A percentile compares a stretch with the other conserved stretches of the same genome.
These are phyloP conservation scores for Neurospora sp. DNA, from an alignment of 495 filamentous ascomycete species.

Conservation along the genomic window DNA sequence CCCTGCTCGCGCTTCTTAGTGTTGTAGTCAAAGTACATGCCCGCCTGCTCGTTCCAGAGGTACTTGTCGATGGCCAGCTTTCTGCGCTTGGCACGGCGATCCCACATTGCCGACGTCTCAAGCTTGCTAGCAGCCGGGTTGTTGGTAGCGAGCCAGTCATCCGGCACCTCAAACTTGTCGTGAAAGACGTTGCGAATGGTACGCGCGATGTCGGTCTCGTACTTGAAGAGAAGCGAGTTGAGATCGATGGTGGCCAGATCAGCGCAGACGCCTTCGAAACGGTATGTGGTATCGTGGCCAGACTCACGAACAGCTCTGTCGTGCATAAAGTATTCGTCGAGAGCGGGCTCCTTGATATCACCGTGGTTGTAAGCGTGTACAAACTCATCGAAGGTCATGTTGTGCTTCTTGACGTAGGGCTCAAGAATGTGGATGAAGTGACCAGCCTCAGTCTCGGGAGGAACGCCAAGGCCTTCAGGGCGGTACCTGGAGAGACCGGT, in stretches of 20 bases:
- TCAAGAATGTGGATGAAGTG: slow-evolving; percentile 81
- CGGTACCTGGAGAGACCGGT: slow-evolving; percentile 86
- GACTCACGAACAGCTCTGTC: slow-evolving; percentile 91
- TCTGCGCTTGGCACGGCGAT: slow-evolving; percentile 69
- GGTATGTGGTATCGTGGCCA: slow-evolving; percentile 94
- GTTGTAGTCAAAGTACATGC: slow-evolving; percentile 96
- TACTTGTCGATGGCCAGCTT: slow-evolving; percentile 78
- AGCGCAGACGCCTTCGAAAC: slow-evolving; percentile 77
- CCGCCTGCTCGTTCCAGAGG: slow-evolving; percentile 79
- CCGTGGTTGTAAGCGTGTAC: slow-evolving; percentile 76
- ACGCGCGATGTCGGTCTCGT: slow-evolving; percentile 82
- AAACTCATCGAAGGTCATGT: slow-evolving; percentile 70
- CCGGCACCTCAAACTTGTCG: slow-evolving; percentile 66
- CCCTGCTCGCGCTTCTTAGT: slow-evolving; percentile 67
- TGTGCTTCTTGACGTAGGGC: slow-evolving; percentile 79
- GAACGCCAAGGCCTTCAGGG: slow-evolving; percentile 80
- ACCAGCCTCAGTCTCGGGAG: slow-evolving; percentile 83
- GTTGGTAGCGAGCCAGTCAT: slow-evolving; percentile 56
- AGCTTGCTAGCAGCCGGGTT: slow-evolving; percentile 40
- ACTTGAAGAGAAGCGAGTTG: slow-evolving; percentile 90
- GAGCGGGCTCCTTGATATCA: slow-evolving; percentile 68
- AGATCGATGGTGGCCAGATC: slow-evolving; percentile 89
- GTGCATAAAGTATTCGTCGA: slow-evolving; percentile 92
- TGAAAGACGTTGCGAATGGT: slow-evolving; percentile 73
- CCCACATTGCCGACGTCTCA: slow-evolving; percentile 80